These are phyloP conservation scores for Gyromitra esculenta DNA, from an alignment of 2,329 filamentous ascomycete genomes.

Conservation along the genomic window DNA sequence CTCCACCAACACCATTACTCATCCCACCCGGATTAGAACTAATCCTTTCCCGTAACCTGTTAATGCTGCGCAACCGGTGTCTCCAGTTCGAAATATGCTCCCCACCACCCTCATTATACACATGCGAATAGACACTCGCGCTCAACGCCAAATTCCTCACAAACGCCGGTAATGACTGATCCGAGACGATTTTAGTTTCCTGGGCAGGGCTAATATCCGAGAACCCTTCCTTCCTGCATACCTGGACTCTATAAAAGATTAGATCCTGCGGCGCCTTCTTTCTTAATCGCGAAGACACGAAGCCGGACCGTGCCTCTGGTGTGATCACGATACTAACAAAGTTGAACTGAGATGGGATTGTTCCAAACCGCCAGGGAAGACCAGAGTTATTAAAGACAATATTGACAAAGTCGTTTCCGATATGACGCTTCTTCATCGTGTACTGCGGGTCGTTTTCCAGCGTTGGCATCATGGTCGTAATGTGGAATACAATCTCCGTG, in stretches of 20 bases:
- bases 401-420: slow-evolving; percentile 97
- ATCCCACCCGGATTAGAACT: slow-evolving; percentile 12
- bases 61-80: slow-evolving; percentile 84
- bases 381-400: slow-evolving; percentile 98
- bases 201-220: slow-evolving; percentile 91
- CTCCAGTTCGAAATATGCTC: slow-evolving; percentile 92
- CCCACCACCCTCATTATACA: slow-evolving; percentile 83
- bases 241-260: slow-evolving; percentile 86
- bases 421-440: slow-evolving; percentile 89
- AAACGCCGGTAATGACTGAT: slow-evolving; percentile 82
- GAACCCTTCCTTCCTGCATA: slow-evolving; percentile 87
- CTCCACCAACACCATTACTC: slow-evolving; percentile 25
- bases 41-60: slow-evolving; percentile 75
- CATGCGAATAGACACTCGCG: slow-evolving; percentile 88
- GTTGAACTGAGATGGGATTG: slow-evolving; percentile 94
- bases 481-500: slow-evolving; percentile 93
- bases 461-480: slow-evolving; percentile 97
- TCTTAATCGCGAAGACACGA: slow-evolving; percentile 71
- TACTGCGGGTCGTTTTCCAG: slow-evolving; percentile 79
- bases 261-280: slow-evolving; percentile 60
- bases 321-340: slow-evolving; percentile 97
- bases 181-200: slow-evolving; percentile 86
- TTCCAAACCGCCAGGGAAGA: slow-evolving; percentile 86
- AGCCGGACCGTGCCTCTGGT: slow-evolving; percentile 81
- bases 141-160: slow-evolving; percentile 90